Conservation (phyloP, 352 stramenopile genomes). For the Globisporangium paddicum region DNA sequence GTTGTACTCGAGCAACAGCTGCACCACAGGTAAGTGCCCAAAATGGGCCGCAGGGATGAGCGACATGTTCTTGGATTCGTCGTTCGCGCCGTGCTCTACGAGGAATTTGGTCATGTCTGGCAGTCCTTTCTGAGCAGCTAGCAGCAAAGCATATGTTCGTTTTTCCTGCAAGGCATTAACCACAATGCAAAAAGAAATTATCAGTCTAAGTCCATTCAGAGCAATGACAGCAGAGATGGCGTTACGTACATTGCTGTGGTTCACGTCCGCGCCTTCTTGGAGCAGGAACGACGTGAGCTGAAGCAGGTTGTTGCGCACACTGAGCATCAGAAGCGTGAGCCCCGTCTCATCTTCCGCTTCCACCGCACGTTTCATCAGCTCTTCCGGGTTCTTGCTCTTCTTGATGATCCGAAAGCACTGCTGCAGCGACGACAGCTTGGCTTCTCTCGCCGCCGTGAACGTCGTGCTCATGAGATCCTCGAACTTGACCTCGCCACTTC, state of each 20-base stretch:
- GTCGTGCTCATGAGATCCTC: constrained; percentile 55
- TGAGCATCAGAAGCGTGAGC: constrained; percentile 80
- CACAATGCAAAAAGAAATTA: constrained; percentile 7
- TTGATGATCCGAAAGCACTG: constrained; percentile 60
- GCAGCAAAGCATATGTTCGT: constrained; percentile 66
- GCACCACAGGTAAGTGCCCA: constrained; percentile 68
- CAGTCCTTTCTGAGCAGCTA: constrained; percentile 82
- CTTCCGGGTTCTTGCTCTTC: constrained; percentile 35
- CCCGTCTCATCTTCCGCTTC: constrained; percentile 71
- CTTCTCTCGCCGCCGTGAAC: constrained; percentile 56
- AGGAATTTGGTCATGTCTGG: constrained; percentile 68
- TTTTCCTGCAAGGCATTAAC: constrained; percentile 56
- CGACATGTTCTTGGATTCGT: constrained; percentile 83
- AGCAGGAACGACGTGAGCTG: constrained; percentile 57
- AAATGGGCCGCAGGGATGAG: constrained; percentile 85
- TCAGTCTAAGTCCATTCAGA: neutral
- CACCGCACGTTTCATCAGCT: constrained; percentile 48
- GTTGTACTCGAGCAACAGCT: constrained; percentile 60
- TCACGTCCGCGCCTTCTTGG: constrained; percentile 71
- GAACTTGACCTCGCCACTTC: constrained; percentile 48
- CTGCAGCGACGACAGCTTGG: constrained; percentile 41
- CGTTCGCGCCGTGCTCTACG: constrained; percentile 55
- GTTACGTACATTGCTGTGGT: constrained; percentile 67
- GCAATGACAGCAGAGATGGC: constrained; percentile 5
- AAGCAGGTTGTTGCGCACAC: constrained; percentile 57